Percentiles rank a stretch among this genome's conserved stretches.
phyloP scores from a whole-genome alignment of 179 eudicot species.

The Sideroxylon spinosum region DNA sequence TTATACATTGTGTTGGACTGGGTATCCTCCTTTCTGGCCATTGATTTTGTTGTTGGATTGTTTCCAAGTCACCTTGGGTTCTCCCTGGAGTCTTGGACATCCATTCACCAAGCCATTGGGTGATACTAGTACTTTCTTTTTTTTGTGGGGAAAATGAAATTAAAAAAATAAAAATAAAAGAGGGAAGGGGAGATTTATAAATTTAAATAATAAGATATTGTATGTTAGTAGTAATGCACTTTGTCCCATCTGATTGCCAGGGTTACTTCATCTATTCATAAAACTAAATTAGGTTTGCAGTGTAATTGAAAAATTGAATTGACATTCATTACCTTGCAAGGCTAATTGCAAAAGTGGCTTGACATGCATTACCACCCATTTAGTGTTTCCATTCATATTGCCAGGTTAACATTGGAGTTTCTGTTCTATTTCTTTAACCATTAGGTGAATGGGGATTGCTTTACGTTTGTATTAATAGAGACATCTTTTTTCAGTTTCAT shows the following conservation, averaged over 20 bases:
- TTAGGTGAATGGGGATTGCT: neutral
- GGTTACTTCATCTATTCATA: neutral
- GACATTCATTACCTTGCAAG: too few species aligned
- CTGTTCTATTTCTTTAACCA: neutral
- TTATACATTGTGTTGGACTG: neutral
- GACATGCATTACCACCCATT: neutral
- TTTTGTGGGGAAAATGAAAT: neutral
- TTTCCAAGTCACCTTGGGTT: neutral
- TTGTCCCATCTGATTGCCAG: neutral
- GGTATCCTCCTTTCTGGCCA: neutral
- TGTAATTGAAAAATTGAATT: neutral
- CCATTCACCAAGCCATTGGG: neutral
- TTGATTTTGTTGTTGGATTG: neutral
- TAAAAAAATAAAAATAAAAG: neutral
- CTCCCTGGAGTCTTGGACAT: neutral
- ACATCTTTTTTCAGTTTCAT: slow-evolving; percentile 55
- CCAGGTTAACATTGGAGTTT: neutral
- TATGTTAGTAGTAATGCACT: neutral
- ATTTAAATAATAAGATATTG: neutral
- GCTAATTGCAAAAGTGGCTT: neutral
- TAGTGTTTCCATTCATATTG: neutral
- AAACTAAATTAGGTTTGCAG: neutral
- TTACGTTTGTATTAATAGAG: neutral
- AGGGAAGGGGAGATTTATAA: neutral
- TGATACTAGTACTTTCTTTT: neutral